A percentile compares a stretch with the other conserved stretches of the same genome.
These are phyloP conservation scores for Mallotus japonicus DNA, from an alignment of 441 rosid species.

Conservation along the genomic window DNA sequence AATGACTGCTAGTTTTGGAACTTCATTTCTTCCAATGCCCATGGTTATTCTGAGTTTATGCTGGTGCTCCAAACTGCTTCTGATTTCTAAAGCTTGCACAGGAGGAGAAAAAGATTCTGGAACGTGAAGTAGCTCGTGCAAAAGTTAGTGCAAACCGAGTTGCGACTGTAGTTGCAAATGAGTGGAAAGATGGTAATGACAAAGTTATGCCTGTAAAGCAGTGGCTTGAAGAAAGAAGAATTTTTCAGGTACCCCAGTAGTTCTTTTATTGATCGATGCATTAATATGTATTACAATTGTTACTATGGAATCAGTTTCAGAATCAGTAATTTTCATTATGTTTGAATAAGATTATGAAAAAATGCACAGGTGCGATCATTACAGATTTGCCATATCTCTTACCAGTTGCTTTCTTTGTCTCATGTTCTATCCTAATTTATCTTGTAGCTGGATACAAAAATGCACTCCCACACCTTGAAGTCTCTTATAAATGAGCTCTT, in stretches of 20 bases:
- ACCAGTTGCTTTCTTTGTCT: not conserved
- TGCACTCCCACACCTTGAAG: not conserved
- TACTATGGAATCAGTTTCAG: not conserved
- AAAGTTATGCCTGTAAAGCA: constrained; percentile 32
- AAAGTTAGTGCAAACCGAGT: constrained; percentile 30
- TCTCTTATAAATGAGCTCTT: not conserved
- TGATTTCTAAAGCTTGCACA: constrained; percentile 23
- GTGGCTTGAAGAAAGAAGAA: constrained; percentile 32
- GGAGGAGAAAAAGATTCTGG: constrained; percentile 28
- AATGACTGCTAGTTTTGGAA: constrained; percentile 24
- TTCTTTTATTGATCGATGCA: not conserved
- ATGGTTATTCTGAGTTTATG: constrained; percentile 7
- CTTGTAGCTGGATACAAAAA: not conserved
- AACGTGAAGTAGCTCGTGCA: constrained; percentile 33
- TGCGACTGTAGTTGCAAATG: constrained; percentile 32
- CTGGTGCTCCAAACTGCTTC: constrained; percentile 22
- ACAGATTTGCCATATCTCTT: not conserved
- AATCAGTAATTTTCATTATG: not conserved
- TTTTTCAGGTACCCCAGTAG: constrained; percentile 10
- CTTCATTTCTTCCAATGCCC: constrained; percentile 1
- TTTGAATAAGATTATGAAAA: not conserved
- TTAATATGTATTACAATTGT: not conserved
- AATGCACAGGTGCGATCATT: not conserved
- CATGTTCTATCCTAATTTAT: not conserved
- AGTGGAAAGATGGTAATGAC: constrained; percentile 33